Conservation (phyloP, 768 basidiomycete genomes). For the Phylloporus sp. region DNA sequence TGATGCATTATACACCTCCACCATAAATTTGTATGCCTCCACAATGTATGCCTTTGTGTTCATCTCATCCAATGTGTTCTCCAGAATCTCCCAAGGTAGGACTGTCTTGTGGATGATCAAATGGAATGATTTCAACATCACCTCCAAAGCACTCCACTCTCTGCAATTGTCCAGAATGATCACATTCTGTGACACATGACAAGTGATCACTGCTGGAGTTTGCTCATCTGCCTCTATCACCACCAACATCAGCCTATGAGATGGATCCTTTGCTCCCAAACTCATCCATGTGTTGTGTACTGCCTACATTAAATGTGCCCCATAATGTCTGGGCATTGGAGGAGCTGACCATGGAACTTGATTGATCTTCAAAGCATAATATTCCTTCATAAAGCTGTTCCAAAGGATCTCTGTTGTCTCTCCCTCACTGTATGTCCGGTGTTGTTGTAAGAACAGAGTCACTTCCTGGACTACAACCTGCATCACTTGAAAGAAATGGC, state of each 20-base stretch:
- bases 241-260: neutral
- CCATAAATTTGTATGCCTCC: neutral
- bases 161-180: neutral
- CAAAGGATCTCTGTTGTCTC: too few relatives aligned
- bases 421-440: too few relatives aligned
- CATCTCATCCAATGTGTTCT: neutral
- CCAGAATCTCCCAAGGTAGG: neutral
- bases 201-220: neutral
- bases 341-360: neutral
- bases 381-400: neutral
- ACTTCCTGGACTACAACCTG: neutral
- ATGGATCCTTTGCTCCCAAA: neutral
- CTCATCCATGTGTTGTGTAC: neutral
- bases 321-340: neutral
- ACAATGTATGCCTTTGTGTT: neutral
- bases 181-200: neutral
- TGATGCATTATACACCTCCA: neutral
- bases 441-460: neutral
- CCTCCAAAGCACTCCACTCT: neutral
- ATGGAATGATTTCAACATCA: neutral
- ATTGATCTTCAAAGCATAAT: neutral
- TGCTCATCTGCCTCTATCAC: neutral
- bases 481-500: neutral
- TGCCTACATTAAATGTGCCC: neutral
- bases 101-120: neutral